Evolutionary conservation across 768 basidiomycete species (phyloP), one percentile per base, ranked within the genome.

Genomic region (Boletus fagicola): DNA sequence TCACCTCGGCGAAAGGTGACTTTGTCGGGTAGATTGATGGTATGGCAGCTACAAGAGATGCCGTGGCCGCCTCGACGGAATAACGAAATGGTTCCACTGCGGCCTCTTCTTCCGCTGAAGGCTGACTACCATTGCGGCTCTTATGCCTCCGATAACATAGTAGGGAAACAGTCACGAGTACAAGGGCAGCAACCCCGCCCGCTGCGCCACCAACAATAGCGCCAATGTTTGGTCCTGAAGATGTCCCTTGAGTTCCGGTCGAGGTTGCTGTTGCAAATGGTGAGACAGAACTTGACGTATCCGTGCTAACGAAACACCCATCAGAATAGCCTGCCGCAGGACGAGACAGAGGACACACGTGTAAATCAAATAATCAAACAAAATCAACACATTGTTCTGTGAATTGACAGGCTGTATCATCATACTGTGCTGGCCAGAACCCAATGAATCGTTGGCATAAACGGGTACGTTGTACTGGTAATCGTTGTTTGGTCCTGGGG

Each of bases 331-430:
- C 10, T 7, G 18, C 6, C 5, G n/a, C 13, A 28, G 16, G 12
- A 28, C 15, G 7, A 20, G 16, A 56, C 10, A 18, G 13, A 20
- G 45, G 10, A 46, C 45, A 26, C 11, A 24, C 40, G 56, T 63
- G 28, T 66, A 65, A 42, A 66, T 46, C 4, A 63, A 24, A 45
- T 65, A 65, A 24, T 65, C 63, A 10, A 46, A 46, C 28, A 30
- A 7, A 10, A 46, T 30, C 28, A 46, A 46, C 18, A 30, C 44
- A 11, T 28, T 2, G 13, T 12, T 38, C 12, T 30, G 42, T 2
- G 49, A n/a, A n/a, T 51, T 24, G 43, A 44, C 22, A 1, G 64
- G 58, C 26, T 54, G 38, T 15, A 65, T 36, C 18, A 4, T n/a
- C 58, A 65, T 53, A 16, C 1, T 54, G 35, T 65, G 61, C 18